These are phyloP conservation scores for Backusella morwellensis DNA, from an alignment of 192 early-diverging fungal species.

Conservation along the genomic window DNA sequence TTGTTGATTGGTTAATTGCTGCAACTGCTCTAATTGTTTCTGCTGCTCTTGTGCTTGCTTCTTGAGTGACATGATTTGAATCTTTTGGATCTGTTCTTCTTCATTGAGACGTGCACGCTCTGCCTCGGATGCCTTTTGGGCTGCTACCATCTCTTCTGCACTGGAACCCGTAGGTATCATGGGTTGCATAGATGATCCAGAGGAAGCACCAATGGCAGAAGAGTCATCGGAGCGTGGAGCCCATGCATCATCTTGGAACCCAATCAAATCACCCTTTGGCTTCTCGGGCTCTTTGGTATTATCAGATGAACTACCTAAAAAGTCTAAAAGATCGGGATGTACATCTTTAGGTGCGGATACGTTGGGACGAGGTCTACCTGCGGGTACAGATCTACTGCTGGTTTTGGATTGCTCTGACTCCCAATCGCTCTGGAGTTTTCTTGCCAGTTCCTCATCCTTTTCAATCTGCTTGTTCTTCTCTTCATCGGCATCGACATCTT, in stretches of 20 bases:
- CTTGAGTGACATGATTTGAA: constrained; percentile 7
- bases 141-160: not conserved
- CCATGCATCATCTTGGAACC: constrained; percentile 58
- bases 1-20: constrained; percentile 6
- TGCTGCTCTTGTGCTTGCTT: constrained; percentile 9
- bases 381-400: not conserved
- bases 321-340: constrained; percentile 47
- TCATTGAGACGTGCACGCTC: constrained; percentile 3
- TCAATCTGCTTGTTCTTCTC: constrained; percentile 56
- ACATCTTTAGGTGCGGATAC: constrained; percentile 46
- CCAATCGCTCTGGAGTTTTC: constrained; percentile 73
- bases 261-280: constrained; percentile 31
- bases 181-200: constrained; percentile 18
- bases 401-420: constrained; percentile 45
- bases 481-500: constrained; percentile 43
- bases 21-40: constrained; percentile 7
- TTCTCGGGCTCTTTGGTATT: constrained; percentile 15
- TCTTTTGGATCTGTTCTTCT: constrained; percentile 18
- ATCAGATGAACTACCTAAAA: constrained; percentile 32
- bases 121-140: not conserved
- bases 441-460: constrained; percentile 78
- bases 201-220: constrained; percentile 6
- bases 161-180: constrained; percentile 14
- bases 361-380: constrained; percentile 4
- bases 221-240: constrained; percentile 36